These are phyloP conservation scores for Brassica juncea DNA, from an alignment of 345 rosid genomes.

Conservation along the genomic window DNA sequence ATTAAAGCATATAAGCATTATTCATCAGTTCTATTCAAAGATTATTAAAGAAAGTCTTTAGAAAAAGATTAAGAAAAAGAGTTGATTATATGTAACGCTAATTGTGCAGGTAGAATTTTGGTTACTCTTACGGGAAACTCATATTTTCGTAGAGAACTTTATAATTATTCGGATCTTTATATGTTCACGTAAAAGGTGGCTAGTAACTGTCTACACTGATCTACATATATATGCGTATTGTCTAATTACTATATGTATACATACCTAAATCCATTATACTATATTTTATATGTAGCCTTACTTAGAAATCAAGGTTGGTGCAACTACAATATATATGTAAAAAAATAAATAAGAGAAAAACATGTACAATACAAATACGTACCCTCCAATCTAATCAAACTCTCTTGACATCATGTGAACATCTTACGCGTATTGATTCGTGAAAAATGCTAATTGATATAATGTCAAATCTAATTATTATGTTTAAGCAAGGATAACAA, in stretches of 20 bases:
- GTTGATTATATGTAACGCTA: not conserved
- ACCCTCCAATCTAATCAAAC: not conserved
- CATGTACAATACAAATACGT: not conserved
- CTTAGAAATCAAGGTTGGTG: constrained; percentile 41
- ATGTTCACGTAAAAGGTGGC: constrained; percentile 33
- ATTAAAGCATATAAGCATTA: not conserved
- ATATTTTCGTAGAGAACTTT: not conserved
- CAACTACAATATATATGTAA: constrained; percentile 27
- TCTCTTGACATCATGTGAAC: constrained; percentile 11
- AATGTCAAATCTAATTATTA: not conserved
- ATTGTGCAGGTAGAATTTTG: not conserved
- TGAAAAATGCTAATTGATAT: not conserved
- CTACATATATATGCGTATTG: constrained; percentile 16
- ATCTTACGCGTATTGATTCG: constrained; percentile 13
- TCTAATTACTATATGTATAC: constrained; percentile 18
- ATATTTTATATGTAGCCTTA: constrained; percentile 25
- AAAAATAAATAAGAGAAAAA: not conserved
- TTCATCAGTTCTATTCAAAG: not conserved
- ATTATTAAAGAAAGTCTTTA: too few species aligned
- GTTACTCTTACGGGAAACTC: not conserved
- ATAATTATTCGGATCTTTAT: constrained; percentile 18
- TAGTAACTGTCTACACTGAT: constrained; percentile 20
- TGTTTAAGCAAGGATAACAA: not conserved
- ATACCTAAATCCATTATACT: not conserved
- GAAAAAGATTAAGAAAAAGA: not conserved